Evolutionary conservation across 176 grass and related monocot genomes (phyloP).

Genomic region (Rhynchospora tenuis): DNA sequence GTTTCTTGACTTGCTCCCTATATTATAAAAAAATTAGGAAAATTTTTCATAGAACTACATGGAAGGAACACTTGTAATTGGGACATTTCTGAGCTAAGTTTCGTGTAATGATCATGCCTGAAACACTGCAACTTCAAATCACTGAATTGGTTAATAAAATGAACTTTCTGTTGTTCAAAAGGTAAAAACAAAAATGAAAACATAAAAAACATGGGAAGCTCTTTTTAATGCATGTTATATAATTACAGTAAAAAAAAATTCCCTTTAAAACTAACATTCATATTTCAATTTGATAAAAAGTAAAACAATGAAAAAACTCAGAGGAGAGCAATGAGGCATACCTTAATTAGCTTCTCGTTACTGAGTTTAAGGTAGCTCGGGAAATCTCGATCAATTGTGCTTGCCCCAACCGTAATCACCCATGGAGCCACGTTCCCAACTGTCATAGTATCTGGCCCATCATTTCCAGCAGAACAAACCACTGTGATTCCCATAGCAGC

Average conservation of each 20-base stretch:
- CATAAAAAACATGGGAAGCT: background rate
- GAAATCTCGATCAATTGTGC: slow-evolving; percentile 69
- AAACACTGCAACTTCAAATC: background rate
- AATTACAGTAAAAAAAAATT: background rate
- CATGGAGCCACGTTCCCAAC: slow-evolving; percentile 59
- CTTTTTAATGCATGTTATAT: background rate
- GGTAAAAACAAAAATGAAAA: background rate
- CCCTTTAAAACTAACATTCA: background rate
- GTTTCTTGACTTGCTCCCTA: slow-evolving; percentile 10
- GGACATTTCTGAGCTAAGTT: no score
- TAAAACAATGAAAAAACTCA: background rate
- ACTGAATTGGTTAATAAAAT: background rate
- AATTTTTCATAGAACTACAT: background rate
- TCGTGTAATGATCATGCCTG: no score
- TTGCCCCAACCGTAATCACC: slow-evolving; percentile 73
- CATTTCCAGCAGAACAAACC: slow-evolving; percentile 70
- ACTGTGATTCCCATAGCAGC: slow-evolving; percentile 37
- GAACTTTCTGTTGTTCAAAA: no score
- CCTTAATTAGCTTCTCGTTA: slow-evolving; percentile 29
- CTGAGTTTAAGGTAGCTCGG: slow-evolving; percentile 50
- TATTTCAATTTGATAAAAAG: background rate
- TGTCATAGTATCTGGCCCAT: slow-evolving; percentile 28
- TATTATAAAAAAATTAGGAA: background rate
- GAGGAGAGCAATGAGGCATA: background rate
- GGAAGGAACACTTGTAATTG: background rate